These are phyloP conservation scores for Pyrenochaeta sp. DNA, from an alignment of 2,329 filamentous ascomycete species.

Conservation along the genomic window DNA sequence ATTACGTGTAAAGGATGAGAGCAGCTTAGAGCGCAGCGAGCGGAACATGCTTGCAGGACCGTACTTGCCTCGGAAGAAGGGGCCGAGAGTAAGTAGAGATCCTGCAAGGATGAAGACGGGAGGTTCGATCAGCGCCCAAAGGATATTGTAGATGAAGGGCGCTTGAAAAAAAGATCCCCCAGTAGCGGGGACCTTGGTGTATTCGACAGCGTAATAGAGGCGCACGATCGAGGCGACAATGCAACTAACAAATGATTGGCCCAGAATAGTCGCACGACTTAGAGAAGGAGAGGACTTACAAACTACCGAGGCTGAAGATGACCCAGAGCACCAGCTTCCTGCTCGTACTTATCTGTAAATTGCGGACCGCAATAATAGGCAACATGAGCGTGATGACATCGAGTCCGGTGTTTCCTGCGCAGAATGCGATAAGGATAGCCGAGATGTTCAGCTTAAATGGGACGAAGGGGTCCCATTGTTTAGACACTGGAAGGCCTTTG, in stretches of 20 bases:
- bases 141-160: constrained; percentile 1
- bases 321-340: neutral
- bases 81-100: neutral
- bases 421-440: constrained; percentile 1
- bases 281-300: neutral
- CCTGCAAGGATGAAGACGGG: constrained; percentile 1
- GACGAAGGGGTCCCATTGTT: neutral
- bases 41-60: neutral
- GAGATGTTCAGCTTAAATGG: constrained; percentile 1
- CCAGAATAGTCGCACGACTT: neutral
- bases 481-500: neutral
- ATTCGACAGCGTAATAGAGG: neutral
- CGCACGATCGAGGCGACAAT: constrained; percentile 1
- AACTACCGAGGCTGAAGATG: neutral
- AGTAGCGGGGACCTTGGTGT: constrained; percentile 1
- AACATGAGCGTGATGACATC: neutral
- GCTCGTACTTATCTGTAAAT: neutral
- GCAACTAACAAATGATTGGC: neutral
- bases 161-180: constrained; percentile 1
- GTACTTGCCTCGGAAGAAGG: constrained; percentile 1
- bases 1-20: neutral
- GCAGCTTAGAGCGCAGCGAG: neutral
- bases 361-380: neutral
- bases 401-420: neutral
- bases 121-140: constrained; percentile 1